phyloP scores from a whole-genome alignment of 345 rosid genomes.

The Trapa incisa region DNA sequence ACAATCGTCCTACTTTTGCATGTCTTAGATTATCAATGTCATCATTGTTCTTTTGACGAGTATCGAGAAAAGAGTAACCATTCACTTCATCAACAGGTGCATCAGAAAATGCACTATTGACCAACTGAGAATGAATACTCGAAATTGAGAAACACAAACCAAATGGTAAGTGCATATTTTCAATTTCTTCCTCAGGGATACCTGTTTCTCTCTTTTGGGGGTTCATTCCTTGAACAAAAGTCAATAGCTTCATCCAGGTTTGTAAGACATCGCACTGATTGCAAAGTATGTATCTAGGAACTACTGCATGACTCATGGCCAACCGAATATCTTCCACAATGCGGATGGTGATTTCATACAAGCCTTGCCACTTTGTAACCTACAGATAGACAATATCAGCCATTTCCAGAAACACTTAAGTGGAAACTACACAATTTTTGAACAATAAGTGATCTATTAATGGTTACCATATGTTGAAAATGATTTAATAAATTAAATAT shows the following conservation, averaged over 20 bases:
- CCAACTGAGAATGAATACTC: conserved; percentile 58
- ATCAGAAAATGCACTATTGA: conserved; percentile 65
- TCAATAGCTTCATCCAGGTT: conserved; percentile 72
- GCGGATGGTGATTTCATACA: conserved; percentile 51
- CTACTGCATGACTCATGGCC: conserved; percentile 66
- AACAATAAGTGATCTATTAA: too few relatives aligned
- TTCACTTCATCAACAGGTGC: conserved; percentile 26
- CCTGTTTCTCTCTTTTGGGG: conserved; percentile 85
- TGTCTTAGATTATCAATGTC: conserved; percentile 49
- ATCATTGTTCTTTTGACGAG: conserved; percentile 22
- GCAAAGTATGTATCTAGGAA: conserved; percentile 49
- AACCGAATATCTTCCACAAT: conserved; percentile 72
- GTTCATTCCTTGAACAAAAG: conserved; percentile 76
- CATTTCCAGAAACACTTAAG: conserved; percentile 7
- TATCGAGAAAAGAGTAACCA: conserved; percentile 17
- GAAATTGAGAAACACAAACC: conserved; percentile 50
- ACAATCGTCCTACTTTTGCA: conserved; percentile 77
- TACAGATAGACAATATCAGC: conserved; percentile 23
- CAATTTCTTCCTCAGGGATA: conserved; percentile 64
- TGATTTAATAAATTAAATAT: not conserved
- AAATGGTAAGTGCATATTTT: conserved; percentile 41
- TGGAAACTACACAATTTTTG: too few relatives aligned
- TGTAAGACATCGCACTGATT: conserved; percentile 45
- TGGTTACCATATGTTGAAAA: too few relatives aligned
- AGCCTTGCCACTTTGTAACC: conserved; percentile 52